phyloP scores from a whole-genome alignment of 176 grass and related monocot species.

The Phragmites australis region DNA sequence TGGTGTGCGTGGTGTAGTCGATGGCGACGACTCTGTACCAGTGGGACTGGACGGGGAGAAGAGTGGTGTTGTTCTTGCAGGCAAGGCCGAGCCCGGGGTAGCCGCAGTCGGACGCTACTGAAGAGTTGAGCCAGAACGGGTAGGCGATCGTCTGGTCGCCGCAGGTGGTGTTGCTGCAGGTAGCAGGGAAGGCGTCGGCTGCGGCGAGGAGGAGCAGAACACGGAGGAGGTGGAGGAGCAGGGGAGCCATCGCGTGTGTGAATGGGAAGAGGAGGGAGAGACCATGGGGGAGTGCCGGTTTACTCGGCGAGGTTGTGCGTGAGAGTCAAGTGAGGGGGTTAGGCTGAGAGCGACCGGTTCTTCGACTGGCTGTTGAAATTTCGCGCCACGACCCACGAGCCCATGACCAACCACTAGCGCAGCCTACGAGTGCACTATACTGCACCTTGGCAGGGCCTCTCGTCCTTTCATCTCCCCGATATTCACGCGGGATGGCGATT shows the following conservation, averaged over 20 bases:
- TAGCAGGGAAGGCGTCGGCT: not conserved
- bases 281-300: not conserved
- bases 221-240: not conserved
- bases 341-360: not conserved
- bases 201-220: not conserved
- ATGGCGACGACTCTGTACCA: constrained; percentile 36
- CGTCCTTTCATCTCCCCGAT: not conserved
- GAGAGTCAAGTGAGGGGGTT: constrained; percentile 10
- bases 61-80: constrained; percentile 32
- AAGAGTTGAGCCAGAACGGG: constrained; percentile 49
- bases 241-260: not conserved
- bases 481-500: constrained; percentile 13
- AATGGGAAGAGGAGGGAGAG: not conserved
- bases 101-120: not conserved
- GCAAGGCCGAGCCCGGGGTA: constrained; percentile 49
- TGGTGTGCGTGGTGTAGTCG: constrained; percentile 12
- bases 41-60: constrained; percentile 27
- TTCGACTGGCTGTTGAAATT: constrained; percentile 5
- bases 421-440: too few species aligned
- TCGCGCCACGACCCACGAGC: not conserved
- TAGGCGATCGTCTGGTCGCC: constrained; percentile 14
- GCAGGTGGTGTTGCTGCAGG: not conserved
- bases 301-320: not conserved
- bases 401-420: too few species aligned
- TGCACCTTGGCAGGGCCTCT: not conserved